phyloP scores from a whole-genome alignment of 305 asterid genomes.

The Plantago coronopus region DNA sequence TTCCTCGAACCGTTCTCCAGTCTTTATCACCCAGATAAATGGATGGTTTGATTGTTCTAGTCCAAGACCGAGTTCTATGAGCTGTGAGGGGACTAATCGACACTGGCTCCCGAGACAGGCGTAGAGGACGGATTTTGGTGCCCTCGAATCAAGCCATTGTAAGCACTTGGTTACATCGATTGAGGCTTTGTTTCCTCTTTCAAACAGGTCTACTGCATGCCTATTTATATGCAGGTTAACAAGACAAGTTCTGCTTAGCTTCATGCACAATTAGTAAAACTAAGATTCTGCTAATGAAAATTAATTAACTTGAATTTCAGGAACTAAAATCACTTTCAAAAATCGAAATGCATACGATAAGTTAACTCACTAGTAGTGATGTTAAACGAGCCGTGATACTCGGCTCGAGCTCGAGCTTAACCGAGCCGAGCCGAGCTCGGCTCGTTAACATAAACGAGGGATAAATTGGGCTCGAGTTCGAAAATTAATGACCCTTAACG shows the following conservation, averaged over 20 bases:
- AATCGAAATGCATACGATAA: too few species aligned
- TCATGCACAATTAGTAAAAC: too few species aligned
- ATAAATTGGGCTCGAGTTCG: too few species aligned
- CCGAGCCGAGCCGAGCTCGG: too few species aligned
- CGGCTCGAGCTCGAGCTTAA: too few species aligned
- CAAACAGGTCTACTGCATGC: conserved; percentile 27
- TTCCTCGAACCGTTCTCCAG: conserved; percentile 8
- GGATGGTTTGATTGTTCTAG: conserved; percentile 14
- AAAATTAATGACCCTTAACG: too few species aligned
- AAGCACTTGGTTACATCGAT: conserved; percentile 28
- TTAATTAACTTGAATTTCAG: too few species aligned
- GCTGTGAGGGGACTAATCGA: conserved; percentile 24
- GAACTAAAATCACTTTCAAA: too few species aligned
- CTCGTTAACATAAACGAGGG: too few species aligned
- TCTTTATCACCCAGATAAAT: conserved; percentile 10
- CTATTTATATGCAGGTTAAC: neutral
- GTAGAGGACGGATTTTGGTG: conserved; percentile 30
- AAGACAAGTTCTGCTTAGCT: neutral
- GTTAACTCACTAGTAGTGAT: too few species aligned
- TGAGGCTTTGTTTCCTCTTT: conserved; percentile 38
- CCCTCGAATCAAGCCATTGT: conserved; percentile 36
- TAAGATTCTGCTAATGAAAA: too few species aligned
- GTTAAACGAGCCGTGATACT: too few species aligned
- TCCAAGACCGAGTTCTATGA: conserved; percentile 34
- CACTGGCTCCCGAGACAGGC: conserved; percentile 50